A percentile compares a stretch with the other conserved stretches of the same genome.
Conservation (phyloP, 2,329 filamentous ascomycete species). For the Diaporthe citri region DNA sequence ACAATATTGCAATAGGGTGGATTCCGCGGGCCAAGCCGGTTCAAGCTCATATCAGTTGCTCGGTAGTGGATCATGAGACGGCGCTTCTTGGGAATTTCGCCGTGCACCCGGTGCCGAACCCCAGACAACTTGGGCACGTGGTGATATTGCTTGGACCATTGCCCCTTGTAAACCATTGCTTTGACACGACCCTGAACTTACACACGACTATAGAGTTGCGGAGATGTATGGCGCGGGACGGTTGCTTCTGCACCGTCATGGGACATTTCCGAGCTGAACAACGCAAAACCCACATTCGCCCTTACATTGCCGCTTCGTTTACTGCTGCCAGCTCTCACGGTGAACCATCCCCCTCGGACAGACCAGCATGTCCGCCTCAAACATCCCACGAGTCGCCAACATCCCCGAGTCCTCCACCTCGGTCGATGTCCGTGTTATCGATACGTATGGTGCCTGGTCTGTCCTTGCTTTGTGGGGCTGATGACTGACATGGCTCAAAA, state of each 20-base stretch:
- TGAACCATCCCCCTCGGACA: not conserved
- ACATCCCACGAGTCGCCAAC: not conserved
- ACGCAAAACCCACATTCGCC: not conserved
- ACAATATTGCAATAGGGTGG: not conserved
- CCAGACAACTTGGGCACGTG: slow-evolving; percentile 8
- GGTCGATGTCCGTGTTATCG: slow-evolving; percentile 28
- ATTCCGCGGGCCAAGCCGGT: not conserved
- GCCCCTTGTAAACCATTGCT: not conserved
- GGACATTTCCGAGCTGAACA: not conserved
- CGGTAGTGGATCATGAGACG: not conserved
- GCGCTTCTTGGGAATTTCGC: not conserved
- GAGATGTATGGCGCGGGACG: not conserved
- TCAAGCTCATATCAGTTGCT: not conserved
- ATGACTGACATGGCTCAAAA: not conserved
- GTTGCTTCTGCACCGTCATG: not conserved
- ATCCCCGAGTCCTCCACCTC: slow-evolving; percentile 27
- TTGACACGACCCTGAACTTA: not conserved
- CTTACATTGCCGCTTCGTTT: not conserved
- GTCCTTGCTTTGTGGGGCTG: not conserved
- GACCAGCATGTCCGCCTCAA: slow-evolving; percentile 7
- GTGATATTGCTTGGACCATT: not conserved
- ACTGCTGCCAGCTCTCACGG: not conserved
- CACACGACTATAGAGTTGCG: not conserved
- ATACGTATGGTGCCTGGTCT: slow-evolving; percentile 20
- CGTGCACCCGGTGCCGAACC: slow-evolving; percentile 7